Percentiles rank a stretch among this genome's conserved stretches.
Conservation (phyloP, 225 moss, liverwort and hornwort species). For the Sphagnum contortum region DNA sequence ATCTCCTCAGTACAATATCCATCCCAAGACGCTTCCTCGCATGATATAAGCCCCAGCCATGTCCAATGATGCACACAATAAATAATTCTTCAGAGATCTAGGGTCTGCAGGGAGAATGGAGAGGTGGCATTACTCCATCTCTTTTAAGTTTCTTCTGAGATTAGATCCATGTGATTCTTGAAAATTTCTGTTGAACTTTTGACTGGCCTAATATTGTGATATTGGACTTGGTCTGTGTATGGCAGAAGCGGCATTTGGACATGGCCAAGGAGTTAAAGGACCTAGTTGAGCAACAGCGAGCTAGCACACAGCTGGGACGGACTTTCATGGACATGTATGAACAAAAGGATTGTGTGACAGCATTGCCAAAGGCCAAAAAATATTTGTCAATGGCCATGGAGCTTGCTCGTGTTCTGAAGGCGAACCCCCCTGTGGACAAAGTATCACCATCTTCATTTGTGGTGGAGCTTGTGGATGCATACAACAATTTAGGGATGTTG, state of each 20-base stretch:
- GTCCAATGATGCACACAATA: too few relatives aligned
- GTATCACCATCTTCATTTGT: constrained; percentile 51
- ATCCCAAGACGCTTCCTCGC: background rate
- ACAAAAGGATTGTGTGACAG: constrained; percentile 22
- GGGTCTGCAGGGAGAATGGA: too few relatives aligned
- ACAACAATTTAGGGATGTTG: constrained; percentile 75
- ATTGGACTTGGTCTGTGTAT: constrained; percentile 1
- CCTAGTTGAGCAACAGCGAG: constrained; percentile 77
- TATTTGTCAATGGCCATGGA: constrained; percentile 52
- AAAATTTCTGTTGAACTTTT: too few relatives aligned
- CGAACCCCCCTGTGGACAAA: constrained; percentile 24
- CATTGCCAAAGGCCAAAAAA: constrained; percentile 50
- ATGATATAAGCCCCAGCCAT: too few relatives aligned
- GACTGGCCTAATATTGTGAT: background rate
- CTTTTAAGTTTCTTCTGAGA: too few relatives aligned
- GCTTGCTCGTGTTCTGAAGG: constrained; percentile 47
- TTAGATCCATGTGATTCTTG: too few relatives aligned
- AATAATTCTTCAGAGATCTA: background rate
- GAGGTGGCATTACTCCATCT: background rate
- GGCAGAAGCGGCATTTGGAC: constrained; percentile 64
- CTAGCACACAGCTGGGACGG: constrained; percentile 87
- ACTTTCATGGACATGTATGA: constrained; percentile 71
- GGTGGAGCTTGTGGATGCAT: constrained; percentile 74
- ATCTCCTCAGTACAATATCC: too few relatives aligned
- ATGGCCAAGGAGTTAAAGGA: constrained; percentile 54